Evolutionary conservation across 441 rosid genomes (phyloP).

Genomic region (Croton setiger): DNA sequence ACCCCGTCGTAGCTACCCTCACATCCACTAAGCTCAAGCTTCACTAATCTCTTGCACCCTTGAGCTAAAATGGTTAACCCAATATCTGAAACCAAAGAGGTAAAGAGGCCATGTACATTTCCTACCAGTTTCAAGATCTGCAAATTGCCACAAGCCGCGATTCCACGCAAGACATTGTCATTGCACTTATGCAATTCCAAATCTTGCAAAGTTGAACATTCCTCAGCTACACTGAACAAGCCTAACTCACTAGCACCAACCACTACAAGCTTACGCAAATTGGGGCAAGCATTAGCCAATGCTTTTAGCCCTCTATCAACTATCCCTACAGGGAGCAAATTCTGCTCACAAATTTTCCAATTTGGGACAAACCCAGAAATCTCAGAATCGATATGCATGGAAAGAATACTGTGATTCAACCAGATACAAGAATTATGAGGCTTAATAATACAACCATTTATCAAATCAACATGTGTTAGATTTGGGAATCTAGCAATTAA

Average conservation of each 20-base stretch:
- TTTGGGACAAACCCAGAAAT: constrained; percentile 36
- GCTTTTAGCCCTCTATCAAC: constrained; percentile 49
- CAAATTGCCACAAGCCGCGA: constrained; percentile 55
- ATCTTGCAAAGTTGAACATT: constrained; percentile 67
- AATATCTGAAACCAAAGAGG: constrained; percentile 60
- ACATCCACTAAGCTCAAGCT: constrained; percentile 74
- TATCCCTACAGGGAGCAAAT: constrained; percentile 31
- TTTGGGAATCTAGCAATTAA: constrained; percentile 59
- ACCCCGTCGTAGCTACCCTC: constrained; percentile 88
- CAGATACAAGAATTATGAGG: constrained; percentile 40
- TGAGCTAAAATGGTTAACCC: constrained; percentile 80
- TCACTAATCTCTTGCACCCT: constrained; percentile 75
- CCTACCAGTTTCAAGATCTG: constrained; percentile 74
- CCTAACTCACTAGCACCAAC: constrained; percentile 62
- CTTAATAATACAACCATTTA: constrained; percentile 38
- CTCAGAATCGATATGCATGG: constrained; percentile 39
- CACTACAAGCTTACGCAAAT: constrained; percentile 50
- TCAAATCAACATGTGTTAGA: constrained; percentile 53
- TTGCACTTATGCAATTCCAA: constrained; percentile 64
- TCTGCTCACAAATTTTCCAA: constrained; percentile 32
- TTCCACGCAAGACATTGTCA: constrained; percentile 49
- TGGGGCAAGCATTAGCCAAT: constrained; percentile 55
- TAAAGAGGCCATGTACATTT: constrained; percentile 44
- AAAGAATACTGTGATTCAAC: constrained; percentile 35
- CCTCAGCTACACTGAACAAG: constrained; percentile 45